Evolutionary conservation across 2,329 filamentous ascomycete genomes (phyloP).

Genomic region (Aspergillus clavatus): DNA sequence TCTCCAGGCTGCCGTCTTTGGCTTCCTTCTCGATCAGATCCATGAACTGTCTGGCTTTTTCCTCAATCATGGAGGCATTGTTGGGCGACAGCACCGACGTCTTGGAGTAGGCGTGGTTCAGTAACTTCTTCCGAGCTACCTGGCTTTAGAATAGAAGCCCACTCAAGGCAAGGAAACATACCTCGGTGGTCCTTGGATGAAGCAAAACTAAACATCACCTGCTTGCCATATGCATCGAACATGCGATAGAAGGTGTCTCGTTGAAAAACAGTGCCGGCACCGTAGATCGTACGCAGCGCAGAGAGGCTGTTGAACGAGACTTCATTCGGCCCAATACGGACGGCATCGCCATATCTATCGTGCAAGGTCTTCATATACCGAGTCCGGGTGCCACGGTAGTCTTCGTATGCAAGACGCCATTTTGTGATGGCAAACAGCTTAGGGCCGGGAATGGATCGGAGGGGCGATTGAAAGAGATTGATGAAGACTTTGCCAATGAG

Average conservation of each 20-base stretch:
- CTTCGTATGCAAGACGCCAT: slow-evolving; percentile 45
- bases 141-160: no score
- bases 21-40: slow-evolving; percentile 36
- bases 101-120: slow-evolving; percentile 53
- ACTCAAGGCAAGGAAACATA: no score
- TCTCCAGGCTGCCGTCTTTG: slow-evolving; percentile 33
- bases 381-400: slow-evolving; percentile 43
- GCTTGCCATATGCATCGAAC: slow-evolving; percentile 51
- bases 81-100: slow-evolving; percentile 37
- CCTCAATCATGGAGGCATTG: slow-evolving; percentile 34
- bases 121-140: slow-evolving; percentile 49
- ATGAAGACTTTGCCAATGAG: no score
- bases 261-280: slow-evolving; percentile 49
- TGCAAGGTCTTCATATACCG: slow-evolving; percentile 43
- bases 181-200: slow-evolving; percentile 42
- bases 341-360: slow-evolving; percentile 42
- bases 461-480: no score
- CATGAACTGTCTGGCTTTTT: slow-evolving; percentile 40
- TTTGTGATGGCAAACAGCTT: slow-evolving; percentile 40
- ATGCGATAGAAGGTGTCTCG: slow-evolving; percentile 51
- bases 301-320: slow-evolving; percentile 42
- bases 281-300: slow-evolving; percentile 52
- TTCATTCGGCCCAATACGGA: slow-evolving; percentile 47
- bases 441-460: slow-evolving; percentile 28
- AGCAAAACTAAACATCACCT: slow-evolving; percentile 51